These are phyloP conservation scores for Fraxinus pennsylvanica DNA, from an alignment of 257 asterid genomes.

Conservation along the genomic window DNA sequence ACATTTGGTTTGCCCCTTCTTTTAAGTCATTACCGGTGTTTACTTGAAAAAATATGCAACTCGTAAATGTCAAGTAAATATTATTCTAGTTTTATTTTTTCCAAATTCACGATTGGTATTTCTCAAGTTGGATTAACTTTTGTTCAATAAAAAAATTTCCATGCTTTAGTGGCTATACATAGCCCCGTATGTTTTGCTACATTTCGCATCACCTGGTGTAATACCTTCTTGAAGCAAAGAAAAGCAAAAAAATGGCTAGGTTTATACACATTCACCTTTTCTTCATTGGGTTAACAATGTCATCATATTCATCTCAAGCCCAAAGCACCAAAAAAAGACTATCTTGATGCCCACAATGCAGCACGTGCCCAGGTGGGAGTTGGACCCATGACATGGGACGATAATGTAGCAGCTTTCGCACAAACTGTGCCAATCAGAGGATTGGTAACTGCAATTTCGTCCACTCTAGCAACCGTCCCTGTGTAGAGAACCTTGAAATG, in stretches of 20 bases:
- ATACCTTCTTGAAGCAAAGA: too few species aligned
- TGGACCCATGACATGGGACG: conserved; percentile 45
- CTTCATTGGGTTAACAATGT: not conserved
- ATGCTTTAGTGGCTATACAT: too few species aligned
- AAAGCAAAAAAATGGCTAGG: not conserved
- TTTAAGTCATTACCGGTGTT: too few species aligned
- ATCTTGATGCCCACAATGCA: conserved; percentile 39
- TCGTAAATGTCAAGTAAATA: too few species aligned
- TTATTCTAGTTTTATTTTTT: too few species aligned
- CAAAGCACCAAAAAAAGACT: conserved; percentile 44
- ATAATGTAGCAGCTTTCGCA: conserved; percentile 40
- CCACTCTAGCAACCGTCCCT: conserved; percentile 35
- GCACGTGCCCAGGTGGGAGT: conserved; percentile 44
- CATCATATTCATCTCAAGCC: conserved; percentile 4
- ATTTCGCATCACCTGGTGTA: too few species aligned
- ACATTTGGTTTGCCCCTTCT: too few species aligned
- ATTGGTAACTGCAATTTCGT: conserved; percentile 39
- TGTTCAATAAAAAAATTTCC: too few species aligned
- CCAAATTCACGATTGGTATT: too few species aligned
- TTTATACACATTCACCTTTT: not conserved
- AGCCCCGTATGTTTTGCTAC: too few species aligned
- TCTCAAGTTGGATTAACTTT: too few species aligned
- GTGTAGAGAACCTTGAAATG: conserved; percentile 46
- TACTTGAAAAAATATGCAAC: too few species aligned
- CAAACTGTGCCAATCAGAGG: conserved; percentile 38